These are phyloP conservation scores for Angophora floribunda DNA, from an alignment of 345 rosid genomes.

Conservation along the genomic window DNA sequence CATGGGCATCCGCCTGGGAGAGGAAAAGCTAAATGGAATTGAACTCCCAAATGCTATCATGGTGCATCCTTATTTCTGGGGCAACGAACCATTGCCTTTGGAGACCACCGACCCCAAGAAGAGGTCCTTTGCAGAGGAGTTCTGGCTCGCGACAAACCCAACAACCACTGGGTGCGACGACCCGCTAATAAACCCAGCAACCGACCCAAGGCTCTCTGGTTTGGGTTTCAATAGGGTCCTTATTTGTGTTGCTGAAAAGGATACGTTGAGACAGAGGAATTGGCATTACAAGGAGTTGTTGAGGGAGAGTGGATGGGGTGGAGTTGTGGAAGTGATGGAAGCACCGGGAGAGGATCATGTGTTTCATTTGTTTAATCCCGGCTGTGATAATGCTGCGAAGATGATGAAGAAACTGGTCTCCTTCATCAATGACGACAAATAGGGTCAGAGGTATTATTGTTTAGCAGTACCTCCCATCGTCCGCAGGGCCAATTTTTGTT, in stretches of 20 bases:
- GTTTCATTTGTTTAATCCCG: conserved; percentile 19
- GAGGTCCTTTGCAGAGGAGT: not conserved
- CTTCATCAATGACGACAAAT: not conserved
- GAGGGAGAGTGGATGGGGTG: conserved; percentile 13
- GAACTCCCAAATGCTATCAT: not conserved
- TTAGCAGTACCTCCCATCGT: not conserved
- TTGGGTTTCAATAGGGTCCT: conserved; percentile 10
- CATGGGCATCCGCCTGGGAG: not conserved
- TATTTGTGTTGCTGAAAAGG: conserved; percentile 16
- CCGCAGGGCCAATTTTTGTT: not conserved
- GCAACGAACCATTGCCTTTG: not conserved
- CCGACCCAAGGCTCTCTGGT: conserved; percentile 2
- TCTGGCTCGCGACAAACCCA: conserved; percentile 11
- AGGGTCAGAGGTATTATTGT: not conserved
- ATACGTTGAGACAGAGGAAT: conserved; percentile 4
- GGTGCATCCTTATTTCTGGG: conserved; percentile 22
- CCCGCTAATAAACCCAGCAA: conserved; percentile 9
- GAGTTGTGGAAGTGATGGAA: conserved; percentile 16
- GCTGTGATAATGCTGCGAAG: conserved; percentile 1
- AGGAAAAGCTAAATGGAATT: not conserved
- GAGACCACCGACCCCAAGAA: not conserved
- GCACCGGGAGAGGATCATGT: conserved; percentile 16
- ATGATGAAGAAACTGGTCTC: conserved; percentile 12
- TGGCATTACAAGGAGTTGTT: conserved; percentile 4
- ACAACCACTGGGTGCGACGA: conserved; percentile 4